Percentiles rank a stretch among this genome's conserved stretches.
phyloP scores from a whole-genome alignment of 306 rosid genomes.

The Rosa rugosa region DNA sequence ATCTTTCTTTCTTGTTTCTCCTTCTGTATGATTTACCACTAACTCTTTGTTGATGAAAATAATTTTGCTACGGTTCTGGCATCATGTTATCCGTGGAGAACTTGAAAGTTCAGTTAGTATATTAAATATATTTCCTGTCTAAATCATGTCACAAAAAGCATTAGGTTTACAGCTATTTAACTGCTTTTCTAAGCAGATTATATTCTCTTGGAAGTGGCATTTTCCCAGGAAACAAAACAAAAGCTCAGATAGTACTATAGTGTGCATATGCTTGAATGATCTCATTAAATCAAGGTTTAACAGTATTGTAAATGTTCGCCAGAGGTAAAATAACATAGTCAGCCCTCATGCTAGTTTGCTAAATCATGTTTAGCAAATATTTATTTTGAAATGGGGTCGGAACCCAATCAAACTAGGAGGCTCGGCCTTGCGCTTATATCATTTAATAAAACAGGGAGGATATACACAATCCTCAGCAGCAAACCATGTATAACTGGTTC shows the following conservation, averaged over 20 bases:
- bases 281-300: background rate
- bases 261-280: background rate
- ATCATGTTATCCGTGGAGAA: background rate
- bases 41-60: background rate
- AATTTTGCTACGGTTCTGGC: background rate
- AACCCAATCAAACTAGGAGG: background rate
- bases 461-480: background rate
- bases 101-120: background rate
- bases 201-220: background rate
- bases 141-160: background rate
- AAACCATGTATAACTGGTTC: background rate
- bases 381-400: background rate
- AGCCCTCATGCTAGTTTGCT: constrained; percentile 1
- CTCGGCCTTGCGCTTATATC: background rate
- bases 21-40: background rate
- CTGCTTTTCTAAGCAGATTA: background rate
- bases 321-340: background rate
- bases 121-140: background rate
- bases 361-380: background rate
- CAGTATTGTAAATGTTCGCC: background rate
- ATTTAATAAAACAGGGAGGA: background rate
- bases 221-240: background rate
- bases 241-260: background rate
- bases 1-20: constrained; percentile 3
- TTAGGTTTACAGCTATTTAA: constrained; percentile 1